Base-by-base conservation (phyloP, 345 rosid genomes). In the Iberis pinnata region DNA sequence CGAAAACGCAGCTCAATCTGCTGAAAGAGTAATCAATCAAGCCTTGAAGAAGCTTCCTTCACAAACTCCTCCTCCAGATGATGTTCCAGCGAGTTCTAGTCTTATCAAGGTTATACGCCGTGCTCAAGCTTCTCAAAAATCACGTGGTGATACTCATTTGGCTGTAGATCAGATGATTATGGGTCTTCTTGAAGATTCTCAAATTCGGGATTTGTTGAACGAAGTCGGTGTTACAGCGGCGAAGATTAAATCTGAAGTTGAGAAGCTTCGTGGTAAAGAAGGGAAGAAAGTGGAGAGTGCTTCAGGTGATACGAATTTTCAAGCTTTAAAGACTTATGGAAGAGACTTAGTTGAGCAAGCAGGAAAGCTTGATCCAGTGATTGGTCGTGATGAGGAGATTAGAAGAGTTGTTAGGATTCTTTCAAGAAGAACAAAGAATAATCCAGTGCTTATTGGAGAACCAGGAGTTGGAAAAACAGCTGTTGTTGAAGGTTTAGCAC, bases 381-480 rank as follows among this genome's bases (percentile, higher is more conserved):
- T 90, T 16, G 98, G 96, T 6, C 50, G 98, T 2, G 96, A 90
- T 43, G 96, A 90, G 31, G 98, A 87, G 61, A 89, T 89, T 9
- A 65, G 92, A 42, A 78, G 92, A 53, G 89, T 90, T 1, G 76
- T 87, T 6, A 67, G 96, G 65, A 90, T 90, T 43, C 82, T 90
- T 12, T 90, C 95, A 0, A 70, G 98, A 32, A 78, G 98, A 52
- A 90, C 98, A 0, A 90, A 90, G 74, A 90, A 90, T 72, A 90
- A 90, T 35, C 98, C 92, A 0, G 98, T 90, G 24, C 86, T 90
- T 15, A 90, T 90, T 27, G 98, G 98, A 32, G 96, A 87, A 45
- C 98, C 98, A 0, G 98, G 96, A 12, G 95, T 90, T 2, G 95
- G 98, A 0, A 90, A 90, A 71, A 90, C 98, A 5, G 98, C 92